Evolutionary conservation across 805 yeast species (phyloP).

Genomic region (Pichia exigua): DNA sequence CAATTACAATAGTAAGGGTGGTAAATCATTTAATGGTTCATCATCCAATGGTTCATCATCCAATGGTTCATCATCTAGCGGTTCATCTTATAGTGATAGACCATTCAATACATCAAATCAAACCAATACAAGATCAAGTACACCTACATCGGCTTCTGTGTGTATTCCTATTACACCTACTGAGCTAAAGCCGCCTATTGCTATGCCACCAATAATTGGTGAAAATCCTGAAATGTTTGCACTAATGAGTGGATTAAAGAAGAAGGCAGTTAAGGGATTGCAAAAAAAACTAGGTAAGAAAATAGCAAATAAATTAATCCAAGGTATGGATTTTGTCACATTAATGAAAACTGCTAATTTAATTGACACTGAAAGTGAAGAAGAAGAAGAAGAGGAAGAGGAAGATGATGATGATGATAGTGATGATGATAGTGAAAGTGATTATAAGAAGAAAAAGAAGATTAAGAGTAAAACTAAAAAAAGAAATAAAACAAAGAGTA

Average conservation of each 20-base stretch:
- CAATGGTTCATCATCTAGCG: too few relatives aligned
- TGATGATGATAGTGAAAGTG: background rate
- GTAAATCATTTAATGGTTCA: background rate
- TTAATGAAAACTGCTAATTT: constrained; percentile 1
- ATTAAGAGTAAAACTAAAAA: background rate
- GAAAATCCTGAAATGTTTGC: constrained; percentile 2
- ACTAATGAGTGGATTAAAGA: background rate
- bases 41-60: background rate
- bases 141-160: background rate
- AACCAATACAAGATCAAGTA: background rate
- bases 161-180: background rate
- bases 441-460: background rate
- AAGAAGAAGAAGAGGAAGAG: background rate
- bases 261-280: background rate
- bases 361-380: background rate
- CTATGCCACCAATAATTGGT: background rate
- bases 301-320: background rate
- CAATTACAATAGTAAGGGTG: background rate
- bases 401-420: background rate
- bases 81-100: background rate
- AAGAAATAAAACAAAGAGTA: background rate
- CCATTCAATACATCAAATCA: background rate
- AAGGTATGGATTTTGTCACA: constrained; percentile 1
- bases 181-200: too few relatives aligned
- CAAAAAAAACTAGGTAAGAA: constrained; percentile 3